Percentiles rank a stretch among this genome's conserved stretches.
Conservation (phyloP, 805 yeast genomes). For the Suhomyces pyralidae region DNA sequence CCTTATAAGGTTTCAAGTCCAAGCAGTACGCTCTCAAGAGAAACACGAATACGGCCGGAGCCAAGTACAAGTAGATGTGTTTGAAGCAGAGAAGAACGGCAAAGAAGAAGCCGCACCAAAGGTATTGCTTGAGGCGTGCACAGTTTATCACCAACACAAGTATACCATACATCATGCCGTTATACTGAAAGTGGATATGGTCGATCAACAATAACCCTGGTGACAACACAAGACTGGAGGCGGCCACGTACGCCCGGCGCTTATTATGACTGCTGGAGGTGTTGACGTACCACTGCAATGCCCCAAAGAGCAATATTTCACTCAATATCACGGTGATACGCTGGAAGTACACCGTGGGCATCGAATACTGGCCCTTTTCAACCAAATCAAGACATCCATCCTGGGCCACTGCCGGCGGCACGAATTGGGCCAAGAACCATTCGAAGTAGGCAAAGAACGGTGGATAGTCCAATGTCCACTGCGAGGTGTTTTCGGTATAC, state of each 20-base stretch:
- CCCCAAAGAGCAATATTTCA: constrained; percentile 66
- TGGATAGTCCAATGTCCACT: constrained; percentile 97
- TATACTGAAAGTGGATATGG: constrained; percentile 96
- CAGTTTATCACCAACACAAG: constrained; percentile 69
- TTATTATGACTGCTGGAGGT: constrained; percentile 40
- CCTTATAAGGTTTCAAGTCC: constrained; percentile 29
- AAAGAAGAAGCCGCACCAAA: constrained; percentile 67
- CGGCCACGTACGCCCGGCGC: constrained; percentile 65
- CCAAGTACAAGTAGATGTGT: constrained; percentile 87
- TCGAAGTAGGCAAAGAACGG: constrained; percentile 98
- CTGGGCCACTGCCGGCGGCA: constrained; percentile 55
- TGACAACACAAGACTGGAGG: constrained; percentile 76
- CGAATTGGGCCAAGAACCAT: constrained; percentile 69
- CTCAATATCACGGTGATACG: constrained; percentile 74
- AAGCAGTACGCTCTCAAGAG: constrained; percentile 72
- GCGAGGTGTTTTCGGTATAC: constrained; percentile 76
- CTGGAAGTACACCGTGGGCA: constrained; percentile 82
- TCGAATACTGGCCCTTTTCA: constrained; percentile 62
- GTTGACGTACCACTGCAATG: constrained; percentile 70
- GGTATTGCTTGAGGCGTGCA: constrained; percentile 56
- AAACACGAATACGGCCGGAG: constrained; percentile 88
- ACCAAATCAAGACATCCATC: constrained; percentile 81
- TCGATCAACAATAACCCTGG: constrained; percentile 92
- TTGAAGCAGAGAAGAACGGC: constrained; percentile 83
- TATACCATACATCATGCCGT: constrained; percentile 88